Percentiles rank a stretch among this genome's conserved stretches.
These are phyloP conservation scores for Excoecaria cochinchinensis DNA, from an alignment of 345 rosid genomes.

Conservation along the genomic window DNA sequence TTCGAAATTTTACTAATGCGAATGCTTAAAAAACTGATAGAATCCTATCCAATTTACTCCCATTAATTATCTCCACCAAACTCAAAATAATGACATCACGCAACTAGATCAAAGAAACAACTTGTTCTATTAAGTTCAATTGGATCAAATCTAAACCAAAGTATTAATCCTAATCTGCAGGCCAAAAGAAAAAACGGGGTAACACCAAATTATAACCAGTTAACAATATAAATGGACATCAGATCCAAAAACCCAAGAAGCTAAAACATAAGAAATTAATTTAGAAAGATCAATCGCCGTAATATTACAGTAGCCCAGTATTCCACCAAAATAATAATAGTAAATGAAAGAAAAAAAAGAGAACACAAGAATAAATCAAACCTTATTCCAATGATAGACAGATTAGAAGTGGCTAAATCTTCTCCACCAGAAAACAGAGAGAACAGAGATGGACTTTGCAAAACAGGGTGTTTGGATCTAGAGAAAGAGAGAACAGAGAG, in stretches of 20 bases:
- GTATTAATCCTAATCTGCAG: background rate
- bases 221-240: slow-evolving; percentile 1
- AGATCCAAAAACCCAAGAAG: slow-evolving; percentile 32
- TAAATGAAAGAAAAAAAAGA: no score
- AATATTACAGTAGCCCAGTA: background rate
- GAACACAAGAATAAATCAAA: slow-evolving; percentile 21
- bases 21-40: background rate
- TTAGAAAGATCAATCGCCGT: background rate
- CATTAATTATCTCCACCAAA: background rate
- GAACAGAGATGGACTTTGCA: background rate
- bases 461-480: slow-evolving; percentile 29
- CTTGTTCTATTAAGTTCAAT: background rate
- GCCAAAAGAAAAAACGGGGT: background rate
- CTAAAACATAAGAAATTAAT: slow-evolving; percentile 9
- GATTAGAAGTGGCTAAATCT: slow-evolving; percentile 11
- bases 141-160: slow-evolving; percentile 8
- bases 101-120: background rate
- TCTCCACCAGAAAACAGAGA: slow-evolving; percentile 1
- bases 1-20: background rate
- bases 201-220: background rate
- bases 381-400: slow-evolving; percentile 29
- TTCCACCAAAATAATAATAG: background rate
- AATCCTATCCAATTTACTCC: background rate
- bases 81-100: background rate
- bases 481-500: slow-evolving; percentile 7